Evolutionary conservation across 2,329 filamentous ascomycete genomes (phyloP), one percentile per base, ranked within the genome.

Genomic region (Fonsecaea erecta): DNA sequence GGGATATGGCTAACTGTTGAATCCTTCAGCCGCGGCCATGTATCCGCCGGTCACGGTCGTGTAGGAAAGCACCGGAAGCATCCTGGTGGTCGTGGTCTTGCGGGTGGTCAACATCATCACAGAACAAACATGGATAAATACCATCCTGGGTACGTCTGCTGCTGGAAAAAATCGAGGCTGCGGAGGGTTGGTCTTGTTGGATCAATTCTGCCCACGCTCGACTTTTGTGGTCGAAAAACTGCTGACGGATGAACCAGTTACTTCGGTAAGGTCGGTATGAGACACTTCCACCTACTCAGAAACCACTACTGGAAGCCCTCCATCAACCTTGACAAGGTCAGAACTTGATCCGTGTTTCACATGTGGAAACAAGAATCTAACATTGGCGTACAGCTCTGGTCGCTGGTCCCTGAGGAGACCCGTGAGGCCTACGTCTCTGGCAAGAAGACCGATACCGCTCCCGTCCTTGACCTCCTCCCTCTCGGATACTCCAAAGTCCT

Each of bases 91-190:
- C 87, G 87, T 79, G 87, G 88, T 89, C 91, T 91, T 84, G 95
- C 95, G 81, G 94, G 95, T 96, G 94, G 93, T 88, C 92, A 97
- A 86, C 95, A 99, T 87, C 95, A 99, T 86, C 92, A 96, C 89
- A 84, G 92, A 75, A 96, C 92, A 79, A 96, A 96, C 85, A 85
- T 93, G 77, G 90, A 92, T 82, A 93, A 94, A 84, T 93, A 94
- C 89, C 92, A 96, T 80, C 93, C 94, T 71, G 95, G 95, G 92
- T 98, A 98, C 91, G 98, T 97, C 43, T 84, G 92, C 92, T 84
- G 11, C 46, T 62, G 30, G 32, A n/a, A 40, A 52, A 5, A 1
- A 34, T 16, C 12, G 11, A 12, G 21, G 8, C 40, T 26, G 26
- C 11, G 35, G 48, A 35, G 46, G 37, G 7, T 1, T 48, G 18